phyloP scores from a whole-genome alignment of 345 rosid genomes.

The Camelina hispida region DNA sequence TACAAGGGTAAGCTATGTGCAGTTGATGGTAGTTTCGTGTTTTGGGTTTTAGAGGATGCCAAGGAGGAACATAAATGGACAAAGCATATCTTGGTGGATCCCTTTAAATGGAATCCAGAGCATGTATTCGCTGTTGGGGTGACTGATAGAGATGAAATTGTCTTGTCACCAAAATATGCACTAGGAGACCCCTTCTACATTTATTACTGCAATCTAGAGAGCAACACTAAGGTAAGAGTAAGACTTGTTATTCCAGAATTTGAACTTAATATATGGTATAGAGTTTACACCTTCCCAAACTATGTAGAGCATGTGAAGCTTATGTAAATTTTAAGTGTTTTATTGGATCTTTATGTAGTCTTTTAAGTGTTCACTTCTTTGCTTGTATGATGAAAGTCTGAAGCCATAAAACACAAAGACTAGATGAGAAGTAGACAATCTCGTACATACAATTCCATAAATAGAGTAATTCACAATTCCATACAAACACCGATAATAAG shows the following conservation, averaged over 20 bases:
- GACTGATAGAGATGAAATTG: no score
- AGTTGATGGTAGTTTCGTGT: neutral
- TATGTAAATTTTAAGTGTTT: neutral
- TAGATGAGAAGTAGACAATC: slow-evolving; percentile 15
- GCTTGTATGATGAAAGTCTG: slow-evolving; percentile 18
- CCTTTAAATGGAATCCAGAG: no score
- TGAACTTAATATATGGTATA: no score
- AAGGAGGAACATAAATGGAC: neutral
- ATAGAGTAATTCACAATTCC: neutral
- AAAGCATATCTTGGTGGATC: no score
- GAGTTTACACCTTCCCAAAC: no score
- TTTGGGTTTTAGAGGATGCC: slow-evolving; percentile 1
- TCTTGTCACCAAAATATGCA: no score
- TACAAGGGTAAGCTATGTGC: neutral
- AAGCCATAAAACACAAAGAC: slow-evolving; percentile 19
- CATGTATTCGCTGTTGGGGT: no score
- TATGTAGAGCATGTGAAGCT: neutral
- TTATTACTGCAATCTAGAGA: no score
- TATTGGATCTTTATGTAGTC: no score
- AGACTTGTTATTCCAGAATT: no score
- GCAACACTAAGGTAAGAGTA: no score
- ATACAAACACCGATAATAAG: neutral
- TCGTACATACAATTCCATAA: neutral
- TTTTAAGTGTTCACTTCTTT: slow-evolving; percentile 16
- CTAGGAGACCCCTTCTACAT: no score